A percentile compares a stretch with the other conserved stretches of the same genome.
These are phyloP conservation scores for Penicillium sp. DNA, from an alignment of 2,329 filamentous ascomycete genomes.

Conservation along the genomic window DNA sequence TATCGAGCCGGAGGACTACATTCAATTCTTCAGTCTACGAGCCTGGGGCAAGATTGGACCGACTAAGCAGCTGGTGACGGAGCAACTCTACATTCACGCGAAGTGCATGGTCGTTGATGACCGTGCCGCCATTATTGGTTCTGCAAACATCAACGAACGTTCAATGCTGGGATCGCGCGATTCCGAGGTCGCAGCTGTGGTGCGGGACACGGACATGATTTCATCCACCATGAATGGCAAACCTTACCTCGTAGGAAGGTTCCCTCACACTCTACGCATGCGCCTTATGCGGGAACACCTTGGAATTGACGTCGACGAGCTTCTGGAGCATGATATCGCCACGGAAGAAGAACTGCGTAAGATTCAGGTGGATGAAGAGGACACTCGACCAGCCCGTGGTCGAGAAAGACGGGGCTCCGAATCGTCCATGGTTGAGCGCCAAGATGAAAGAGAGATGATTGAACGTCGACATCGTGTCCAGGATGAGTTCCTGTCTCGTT, in stretches of 20 bases:
- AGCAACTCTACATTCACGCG: slow-evolving; percentile 96
- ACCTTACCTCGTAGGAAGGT: slow-evolving; percentile 84
- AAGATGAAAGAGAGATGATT: slow-evolving; percentile 41
- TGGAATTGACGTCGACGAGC: slow-evolving; percentile 88
- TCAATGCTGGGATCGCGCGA: slow-evolving; percentile 91
- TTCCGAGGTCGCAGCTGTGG: slow-evolving; percentile 83
- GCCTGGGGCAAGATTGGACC: slow-evolving; percentile 88
- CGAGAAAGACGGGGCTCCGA: slow-evolving; percentile 27
- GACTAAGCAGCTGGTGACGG: slow-evolving; percentile 77
- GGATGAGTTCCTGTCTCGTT: slow-evolving; percentile 54
- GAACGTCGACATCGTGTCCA: slow-evolving; percentile 45
- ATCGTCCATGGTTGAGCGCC: slow-evolving; percentile 34
- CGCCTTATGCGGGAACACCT: slow-evolving; percentile 95
- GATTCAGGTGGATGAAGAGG: slow-evolving; percentile 55
- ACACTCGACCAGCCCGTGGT: slow-evolving; percentile 18
- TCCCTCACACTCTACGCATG: slow-evolving; percentile 87
- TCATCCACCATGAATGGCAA: slow-evolving; percentile 85
- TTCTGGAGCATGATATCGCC: slow-evolving; percentile 72
- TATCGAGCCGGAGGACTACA: slow-evolving; percentile 92
- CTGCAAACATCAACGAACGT: slow-evolving; percentile 96
- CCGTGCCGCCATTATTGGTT: slow-evolving; percentile 86
- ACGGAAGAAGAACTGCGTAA: slow-evolving; percentile 60
- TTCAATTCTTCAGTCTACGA: slow-evolving; percentile 87
- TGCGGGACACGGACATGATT: slow-evolving; percentile 89
- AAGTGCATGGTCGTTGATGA: slow-evolving; percentile 97